Evolutionary conservation across 1,139 yeast species (phyloP).

Genomic region (Waltiozyma sp.): DNA sequence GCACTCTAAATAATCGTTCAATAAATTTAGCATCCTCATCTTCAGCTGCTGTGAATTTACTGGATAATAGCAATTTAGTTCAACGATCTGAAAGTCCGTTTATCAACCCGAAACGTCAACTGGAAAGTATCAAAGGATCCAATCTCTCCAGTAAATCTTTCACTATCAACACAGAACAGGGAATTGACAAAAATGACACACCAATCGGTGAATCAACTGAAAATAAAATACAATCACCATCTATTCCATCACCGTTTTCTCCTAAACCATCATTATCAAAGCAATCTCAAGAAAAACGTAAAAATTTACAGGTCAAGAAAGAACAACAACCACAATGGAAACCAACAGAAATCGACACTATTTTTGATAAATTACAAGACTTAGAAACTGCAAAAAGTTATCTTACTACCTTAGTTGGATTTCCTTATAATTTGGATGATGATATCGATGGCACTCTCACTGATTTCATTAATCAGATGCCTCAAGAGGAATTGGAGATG

Average conservation of each 20-base stretch:
- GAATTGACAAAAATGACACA: conserved; percentile 7
- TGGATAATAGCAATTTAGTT: background rate
- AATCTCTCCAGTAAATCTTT: background rate
- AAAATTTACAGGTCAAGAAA: no score
- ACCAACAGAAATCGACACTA: conserved; percentile 19
- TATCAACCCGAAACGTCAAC: background rate
- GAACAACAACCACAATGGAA: conserved; percentile 14
- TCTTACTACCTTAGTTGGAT: conserved; percentile 16
- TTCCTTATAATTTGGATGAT: conserved; percentile 20
- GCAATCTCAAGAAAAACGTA: background rate
- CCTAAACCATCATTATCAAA: background rate
- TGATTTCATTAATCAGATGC: conserved; percentile 55
- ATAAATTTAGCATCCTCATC: background rate
- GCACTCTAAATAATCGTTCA: background rate
- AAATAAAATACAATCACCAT: conserved; percentile 3
- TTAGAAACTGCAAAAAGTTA: conserved; percentile 31
- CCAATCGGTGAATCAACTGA: conserved; percentile 20
- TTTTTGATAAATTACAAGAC: conserved; percentile 28
- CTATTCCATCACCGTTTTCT: background rate
- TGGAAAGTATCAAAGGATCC: background rate
- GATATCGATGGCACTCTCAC: conserved; percentile 58
- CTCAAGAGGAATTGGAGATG: conserved; percentile 57
- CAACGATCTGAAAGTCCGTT: conserved; percentile 2
- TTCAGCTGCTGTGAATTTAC: background rate
- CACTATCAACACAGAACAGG: background rate